Evolutionary conservation across 208 protist genomes (phyloP).

Genomic region (Zelonia costaricensis): DNA sequence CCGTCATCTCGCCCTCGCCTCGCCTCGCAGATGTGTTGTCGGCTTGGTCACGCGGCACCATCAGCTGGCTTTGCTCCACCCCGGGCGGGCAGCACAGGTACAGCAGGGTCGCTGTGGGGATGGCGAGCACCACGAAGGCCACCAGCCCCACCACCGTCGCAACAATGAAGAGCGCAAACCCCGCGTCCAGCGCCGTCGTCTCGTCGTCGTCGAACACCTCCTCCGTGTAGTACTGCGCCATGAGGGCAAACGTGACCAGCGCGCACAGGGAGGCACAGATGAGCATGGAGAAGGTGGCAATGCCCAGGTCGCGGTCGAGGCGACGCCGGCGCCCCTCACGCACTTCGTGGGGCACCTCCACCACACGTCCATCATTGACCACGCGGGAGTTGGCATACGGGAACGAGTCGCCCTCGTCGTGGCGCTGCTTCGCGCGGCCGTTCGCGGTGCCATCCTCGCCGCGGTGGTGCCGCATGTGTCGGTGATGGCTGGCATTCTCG

Average conservation of each 20-base stretch:
- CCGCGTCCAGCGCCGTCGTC: background rate
- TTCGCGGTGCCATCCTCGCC: no score
- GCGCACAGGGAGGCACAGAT: constrained; percentile 8
- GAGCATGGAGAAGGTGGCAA: constrained; percentile 18
- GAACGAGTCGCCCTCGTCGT: constrained; percentile 1
- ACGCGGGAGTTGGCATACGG: constrained; percentile 6
- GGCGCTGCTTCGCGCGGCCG: no score
- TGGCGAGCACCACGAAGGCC: background rate
- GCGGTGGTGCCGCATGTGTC: no score
- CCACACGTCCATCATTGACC: background rate
- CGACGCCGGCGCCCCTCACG: background rate
- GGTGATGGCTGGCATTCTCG: no score
- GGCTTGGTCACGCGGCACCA: background rate
- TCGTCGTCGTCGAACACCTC: background rate
- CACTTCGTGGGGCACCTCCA: constrained; percentile 7
- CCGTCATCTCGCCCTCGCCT: no score
- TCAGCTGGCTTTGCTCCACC: background rate
- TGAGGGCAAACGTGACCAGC: constrained; percentile 5
- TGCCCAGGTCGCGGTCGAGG: constrained; percentile 3
- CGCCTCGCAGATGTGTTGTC: no score
- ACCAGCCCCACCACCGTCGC: background rate
- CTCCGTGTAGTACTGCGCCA: background rate
- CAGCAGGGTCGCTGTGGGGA: constrained; percentile 1
- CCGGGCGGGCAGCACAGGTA: constrained; percentile 3
- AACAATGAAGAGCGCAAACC: constrained; percentile 11